phyloP scores from a whole-genome alignment of 2,329 filamentous ascomycete species.

The Fonsecaea pedrosoi region DNA sequence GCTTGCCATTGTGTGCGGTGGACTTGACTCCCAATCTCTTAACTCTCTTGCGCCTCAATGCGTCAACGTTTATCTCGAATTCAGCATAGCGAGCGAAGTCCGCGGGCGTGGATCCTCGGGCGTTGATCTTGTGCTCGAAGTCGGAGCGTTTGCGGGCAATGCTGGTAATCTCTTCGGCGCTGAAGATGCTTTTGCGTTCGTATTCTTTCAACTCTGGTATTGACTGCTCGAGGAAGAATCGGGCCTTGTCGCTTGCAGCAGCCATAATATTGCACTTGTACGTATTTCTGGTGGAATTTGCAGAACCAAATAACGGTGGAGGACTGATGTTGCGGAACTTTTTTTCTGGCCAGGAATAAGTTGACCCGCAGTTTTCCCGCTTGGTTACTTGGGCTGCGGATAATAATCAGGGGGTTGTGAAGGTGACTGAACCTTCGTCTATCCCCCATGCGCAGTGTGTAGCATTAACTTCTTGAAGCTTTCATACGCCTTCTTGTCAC shows the following conservation, averaged over 20 bases:
- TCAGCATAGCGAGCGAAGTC: conserved; percentile 86
- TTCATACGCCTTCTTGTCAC: conserved; percentile 26
- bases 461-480: conserved; percentile 7
- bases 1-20: conserved; percentile 74
- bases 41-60: conserved; percentile 80
- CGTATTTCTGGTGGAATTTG: not conserved
- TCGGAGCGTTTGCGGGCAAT: conserved; percentile 91
- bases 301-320: not conserved
- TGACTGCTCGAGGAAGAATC: conserved; percentile 90
- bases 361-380: conserved; percentile 8
- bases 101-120: conserved; percentile 74
- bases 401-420: conserved; percentile 11
- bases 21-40: conserved; percentile 78
- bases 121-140: conserved; percentile 89
- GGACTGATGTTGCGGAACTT: not conserved
- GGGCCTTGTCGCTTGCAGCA: conserved; percentile 87
- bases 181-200: conserved; percentile 90
- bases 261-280: conserved; percentile 64
- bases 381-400: conserved; percentile 17
- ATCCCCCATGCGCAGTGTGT: conserved; percentile 20
- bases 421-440: conserved; percentile 6
- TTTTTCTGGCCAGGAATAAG: conserved; percentile 13
- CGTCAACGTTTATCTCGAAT: conserved; percentile 72
- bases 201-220: conserved; percentile 92
- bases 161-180: conserved; percentile 83